A percentile compares a stretch with the other conserved stretches of the same genome.
Conservation (phyloP, 352 stramenopile genomes). For the Globisporangium recalcitrans region DNA sequence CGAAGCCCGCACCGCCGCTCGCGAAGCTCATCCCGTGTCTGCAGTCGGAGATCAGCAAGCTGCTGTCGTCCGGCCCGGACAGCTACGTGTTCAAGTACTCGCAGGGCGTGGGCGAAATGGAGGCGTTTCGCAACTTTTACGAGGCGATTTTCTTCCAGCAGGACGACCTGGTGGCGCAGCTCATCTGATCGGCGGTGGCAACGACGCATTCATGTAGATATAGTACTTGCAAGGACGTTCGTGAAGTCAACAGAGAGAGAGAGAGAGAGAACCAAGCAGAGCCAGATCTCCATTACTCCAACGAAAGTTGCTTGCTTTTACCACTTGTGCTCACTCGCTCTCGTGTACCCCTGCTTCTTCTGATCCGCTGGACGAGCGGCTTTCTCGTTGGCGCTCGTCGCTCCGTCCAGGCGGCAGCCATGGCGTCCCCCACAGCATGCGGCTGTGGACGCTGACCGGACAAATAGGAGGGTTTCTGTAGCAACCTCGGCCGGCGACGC, state of each 20-base stretch:
- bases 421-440: not conserved
- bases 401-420: not conserved
- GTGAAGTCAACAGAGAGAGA: not conserved
- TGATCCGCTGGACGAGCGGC: not conserved
- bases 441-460: not conserved
- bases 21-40: constrained; percentile 78
- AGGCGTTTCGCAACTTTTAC: constrained; percentile 82
- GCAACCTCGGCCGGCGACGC: not conserved
- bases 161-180: constrained; percentile 30
- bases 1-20: constrained; percentile 55
- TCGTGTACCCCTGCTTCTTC: not conserved
- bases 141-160: constrained; percentile 80
- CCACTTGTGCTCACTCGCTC: too few relatives aligned
- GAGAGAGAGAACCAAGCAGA: not conserved
- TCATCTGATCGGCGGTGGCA: constrained; percentile 22
- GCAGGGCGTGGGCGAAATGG: constrained; percentile 67
- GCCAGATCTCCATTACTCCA: not conserved
- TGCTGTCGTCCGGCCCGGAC: constrained; percentile 44
- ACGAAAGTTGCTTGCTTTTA: not conserved
- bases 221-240: constrained; percentile 1
- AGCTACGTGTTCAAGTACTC: constrained; percentile 75
- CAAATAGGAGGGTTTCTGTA: not conserved
- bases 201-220: not conserved
- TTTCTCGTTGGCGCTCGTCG: not conserved
- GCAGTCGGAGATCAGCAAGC: constrained; percentile 65